Base-by-base conservation (phyloP, 2,329 filamentous ascomycete genomes). In the Tolypocladium pustulatum region DNA sequence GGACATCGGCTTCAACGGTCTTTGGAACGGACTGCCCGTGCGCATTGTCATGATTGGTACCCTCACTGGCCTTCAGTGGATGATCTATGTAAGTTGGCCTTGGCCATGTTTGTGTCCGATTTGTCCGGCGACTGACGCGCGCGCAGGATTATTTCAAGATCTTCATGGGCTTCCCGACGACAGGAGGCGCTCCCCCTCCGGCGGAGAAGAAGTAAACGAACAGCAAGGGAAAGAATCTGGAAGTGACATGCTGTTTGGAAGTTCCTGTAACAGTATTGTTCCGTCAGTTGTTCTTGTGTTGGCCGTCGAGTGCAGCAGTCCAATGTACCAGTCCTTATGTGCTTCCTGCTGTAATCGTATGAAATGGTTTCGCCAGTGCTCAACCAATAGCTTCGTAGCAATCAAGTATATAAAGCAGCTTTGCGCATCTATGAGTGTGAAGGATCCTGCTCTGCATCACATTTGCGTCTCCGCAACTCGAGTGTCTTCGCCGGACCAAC, bases 21-120 rank as follows among this genome's bases (percentile, higher is more conserved):
- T 97, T 34, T 96, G 92, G 92, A 96, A 95, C 68, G 92, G 92
- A 10, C 76, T 97, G 52, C 87, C 89, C 0, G 88, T 96, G 55
- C 72, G 82, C 60, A 96, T 96, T 68, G 85, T 96, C 68, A 96
- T 96, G 91, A 90, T 95, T 63, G 89, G 88, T 65, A 88, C 85
- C 34, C 72, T 88, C 68, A 95, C 90, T 25, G 90, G 89, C 60
- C 76, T 96, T 61, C 91, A 96, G 77, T 96, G 91, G 91, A 90
- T 95, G 87, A 94, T 92, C 71, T 94, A 92, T 76, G 88, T 83
- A 67, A 78, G 80, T 74, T n/a, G 41, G 36, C 55, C n/a, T 25
- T 13, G 6, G 10, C 3, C n/a, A 2, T 43, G 38, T 51, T 17
- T 27, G 25, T 55, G 22, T 15, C 43, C 32, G 15, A 12, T 17